A percentile compares a stretch with the other conserved stretches of the same genome.
Evolutionary conservation across 345 rosid genomes (phyloP).

Genomic region (Anastatica hierochuntica): DNA sequence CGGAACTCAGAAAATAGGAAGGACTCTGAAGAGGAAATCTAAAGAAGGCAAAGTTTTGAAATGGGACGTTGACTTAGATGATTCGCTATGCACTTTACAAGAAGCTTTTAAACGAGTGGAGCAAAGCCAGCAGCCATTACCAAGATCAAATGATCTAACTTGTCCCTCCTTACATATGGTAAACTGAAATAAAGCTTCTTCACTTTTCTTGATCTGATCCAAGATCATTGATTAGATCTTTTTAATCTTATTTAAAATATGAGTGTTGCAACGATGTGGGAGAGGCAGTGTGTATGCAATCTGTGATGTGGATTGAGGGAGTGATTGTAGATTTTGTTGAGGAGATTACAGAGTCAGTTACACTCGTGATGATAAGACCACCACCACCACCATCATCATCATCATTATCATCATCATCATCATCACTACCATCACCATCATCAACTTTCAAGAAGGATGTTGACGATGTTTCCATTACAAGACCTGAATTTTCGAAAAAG

Average conservation of each 20-base stretch:
- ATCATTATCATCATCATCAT: too few species aligned
- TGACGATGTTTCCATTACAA: constrained; percentile 25
- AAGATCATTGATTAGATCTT: too few species aligned
- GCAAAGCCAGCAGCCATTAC: constrained; percentile 62
- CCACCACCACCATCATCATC: constrained; percentile 4
- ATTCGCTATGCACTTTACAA: constrained; percentile 61
- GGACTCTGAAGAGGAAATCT: constrained; percentile 54
- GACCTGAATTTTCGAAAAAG: constrained; percentile 55
- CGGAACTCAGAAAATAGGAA: constrained; percentile 70
- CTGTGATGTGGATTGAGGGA: constrained; percentile 87
- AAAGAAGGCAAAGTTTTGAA: constrained; percentile 56
- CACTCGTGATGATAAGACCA: constrained; percentile 35
- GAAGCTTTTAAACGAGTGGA: constrained; percentile 73
- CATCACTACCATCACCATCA: too few species aligned
- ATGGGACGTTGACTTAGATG: constrained; percentile 80
- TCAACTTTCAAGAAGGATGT: constrained; percentile 21
- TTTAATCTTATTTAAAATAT: not conserved
- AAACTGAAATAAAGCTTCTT: constrained; percentile 45
- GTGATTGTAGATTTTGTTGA: constrained; percentile 79
- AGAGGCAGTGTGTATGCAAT: constrained; percentile 89
- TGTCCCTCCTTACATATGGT: constrained; percentile 77
- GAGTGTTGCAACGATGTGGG: constrained; percentile 50
- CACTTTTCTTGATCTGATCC: too few species aligned
- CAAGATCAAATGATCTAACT: constrained; percentile 74
- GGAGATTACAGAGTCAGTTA: constrained; percentile 60